Percentiles rank a stretch among this genome's conserved stretches.
These are phyloP conservation scores for Lactifluus hygrophoroides DNA, from an alignment of 768 basidiomycete genomes.

Conservation along the genomic window DNA sequence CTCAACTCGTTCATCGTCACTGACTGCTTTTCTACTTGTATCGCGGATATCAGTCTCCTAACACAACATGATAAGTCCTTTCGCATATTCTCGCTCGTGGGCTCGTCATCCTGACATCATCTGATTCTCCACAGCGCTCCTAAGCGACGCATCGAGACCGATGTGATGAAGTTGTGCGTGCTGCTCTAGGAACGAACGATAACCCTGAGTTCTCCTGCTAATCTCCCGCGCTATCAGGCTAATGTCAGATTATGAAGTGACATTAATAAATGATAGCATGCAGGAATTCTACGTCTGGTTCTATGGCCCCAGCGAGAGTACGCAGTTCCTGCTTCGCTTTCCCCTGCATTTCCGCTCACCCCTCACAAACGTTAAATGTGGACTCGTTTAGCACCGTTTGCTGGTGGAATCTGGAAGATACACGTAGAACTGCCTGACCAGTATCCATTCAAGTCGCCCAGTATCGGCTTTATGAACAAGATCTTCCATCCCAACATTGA, in stretches of 20 bases:
- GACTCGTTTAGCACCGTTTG: slow-evolving; percentile 69
- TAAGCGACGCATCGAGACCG: slow-evolving; percentile 95
- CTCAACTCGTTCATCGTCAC: neutral
- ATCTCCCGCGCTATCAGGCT: slow-evolving; percentile 43
- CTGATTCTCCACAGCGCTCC: slow-evolving; percentile 56
- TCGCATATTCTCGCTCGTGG: neutral
- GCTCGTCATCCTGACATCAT: slow-evolving; percentile 25
- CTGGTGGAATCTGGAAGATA: slow-evolving; percentile 98
- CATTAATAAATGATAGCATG: slow-evolving; percentile 96
- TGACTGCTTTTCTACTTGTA: neutral
- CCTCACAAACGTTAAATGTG: neutral
- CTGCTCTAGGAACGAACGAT: neutral
- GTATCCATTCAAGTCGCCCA: slow-evolving; percentile 98
- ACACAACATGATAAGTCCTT: slow-evolving; percentile 51
- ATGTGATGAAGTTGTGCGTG: slow-evolving; percentile 96
- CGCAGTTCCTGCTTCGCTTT: slow-evolving; percentile 26
- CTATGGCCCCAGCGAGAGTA: slow-evolving; percentile 90
- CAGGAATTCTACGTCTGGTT: slow-evolving; percentile 98
- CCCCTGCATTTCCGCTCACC: neutral
- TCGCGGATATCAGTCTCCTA: neutral
- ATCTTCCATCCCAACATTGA: slow-evolving; percentile 99
- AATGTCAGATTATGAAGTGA: slow-evolving; percentile 98
- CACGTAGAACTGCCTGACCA: slow-evolving; percentile 98
- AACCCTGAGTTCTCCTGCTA: neutral
- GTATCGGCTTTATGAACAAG: slow-evolving; percentile 99